Evolutionary conservation across 169 alveolate genomes (phyloP).

Genomic region (Cryptosporidium meleagridis): DNA sequence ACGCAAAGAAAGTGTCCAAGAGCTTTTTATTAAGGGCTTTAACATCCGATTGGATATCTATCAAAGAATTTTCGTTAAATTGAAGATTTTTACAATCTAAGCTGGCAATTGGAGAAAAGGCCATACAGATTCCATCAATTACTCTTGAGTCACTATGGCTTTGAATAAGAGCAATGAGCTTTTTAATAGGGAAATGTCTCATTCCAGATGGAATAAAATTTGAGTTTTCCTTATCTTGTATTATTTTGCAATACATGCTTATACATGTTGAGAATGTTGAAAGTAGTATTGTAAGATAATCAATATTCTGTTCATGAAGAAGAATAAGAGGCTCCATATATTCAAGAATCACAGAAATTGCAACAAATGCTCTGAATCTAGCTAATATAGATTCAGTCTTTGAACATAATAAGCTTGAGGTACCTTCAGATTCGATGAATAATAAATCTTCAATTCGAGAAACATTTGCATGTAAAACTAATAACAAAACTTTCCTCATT

Average conservation of each 20-base stretch:
- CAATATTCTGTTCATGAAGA: constrained; percentile 37
- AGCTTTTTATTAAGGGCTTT: not conserved
- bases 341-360: constrained; percentile 26
- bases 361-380: constrained; percentile 34
- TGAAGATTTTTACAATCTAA: not conserved
- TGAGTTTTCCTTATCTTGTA: not conserved
- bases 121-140: constrained; percentile 67
- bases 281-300: constrained; percentile 31
- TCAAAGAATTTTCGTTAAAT: constrained; percentile 3
- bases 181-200: constrained; percentile 28
- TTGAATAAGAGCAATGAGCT: not conserved
- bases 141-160: constrained; percentile 71
- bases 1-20: constrained; percentile 2
- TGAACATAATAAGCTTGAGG: not conserved
- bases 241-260: constrained; percentile 29
- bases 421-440: not conserved
- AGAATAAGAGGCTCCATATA: constrained; percentile 66
- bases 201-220: not conserved
- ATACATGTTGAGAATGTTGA: constrained; percentile 37
- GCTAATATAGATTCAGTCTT: not conserved
- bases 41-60: constrained; percentile 12
- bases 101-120: constrained; percentile 38
- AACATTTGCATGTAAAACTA: constrained; percentile 66
- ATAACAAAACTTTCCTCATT: constrained; percentile 30
- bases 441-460: constrained; percentile 35